These are phyloP conservation scores for Ceratocystis smalleyi DNA, from an alignment of 2,329 filamentous ascomycete genomes.

Conservation along the genomic window DNA sequence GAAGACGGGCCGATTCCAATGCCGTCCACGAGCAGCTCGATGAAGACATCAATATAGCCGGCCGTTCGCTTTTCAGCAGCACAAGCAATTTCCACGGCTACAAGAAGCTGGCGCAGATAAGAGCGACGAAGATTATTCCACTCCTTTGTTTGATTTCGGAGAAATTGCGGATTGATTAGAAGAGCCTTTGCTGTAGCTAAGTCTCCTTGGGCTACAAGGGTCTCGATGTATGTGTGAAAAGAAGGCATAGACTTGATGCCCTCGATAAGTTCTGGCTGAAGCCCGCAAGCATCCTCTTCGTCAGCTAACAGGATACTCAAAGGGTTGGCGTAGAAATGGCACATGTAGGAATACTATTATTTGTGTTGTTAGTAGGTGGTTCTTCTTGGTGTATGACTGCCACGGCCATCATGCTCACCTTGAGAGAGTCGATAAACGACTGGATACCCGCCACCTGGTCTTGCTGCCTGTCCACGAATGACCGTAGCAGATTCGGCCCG, in stretches of 20 bases:
- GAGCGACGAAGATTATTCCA: slow-evolving; percentile 2
- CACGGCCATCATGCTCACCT: slow-evolving; percentile 30
- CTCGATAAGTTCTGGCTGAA: slow-evolving; percentile 48
- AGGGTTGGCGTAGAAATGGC: slow-evolving; percentile 67
- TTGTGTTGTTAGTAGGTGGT: neutral
- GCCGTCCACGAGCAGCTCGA: slow-evolving; percentile 43
- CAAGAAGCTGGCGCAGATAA: slow-evolving; percentile 9
- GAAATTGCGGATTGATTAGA: slow-evolving; percentile 1
- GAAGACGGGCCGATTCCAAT: slow-evolving; percentile 37
- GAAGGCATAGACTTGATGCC: slow-evolving; percentile 54
- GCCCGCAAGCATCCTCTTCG: slow-evolving; percentile 18
- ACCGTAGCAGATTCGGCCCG: slow-evolving; percentile 46
- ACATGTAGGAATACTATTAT: slow-evolving; percentile 65
- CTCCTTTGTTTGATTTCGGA: neutral
- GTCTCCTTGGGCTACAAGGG: slow-evolving; percentile 8
- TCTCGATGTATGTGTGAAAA: slow-evolving; percentile 33
- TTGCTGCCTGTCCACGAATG: slow-evolving; percentile 54
- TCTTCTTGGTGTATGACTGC: neutral
- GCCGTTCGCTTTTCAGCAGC: slow-evolving; percentile 10
- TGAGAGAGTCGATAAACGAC: slow-evolving; percentile 53
- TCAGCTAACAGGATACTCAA: slow-evolving; percentile 45
- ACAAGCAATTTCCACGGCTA: slow-evolving; percentile 9
- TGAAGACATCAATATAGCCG: slow-evolving; percentile 29
- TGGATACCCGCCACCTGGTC: slow-evolving; percentile 66
- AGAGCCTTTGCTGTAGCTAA: neutral